Evolutionary conservation across 2,329 filamentous ascomycete species (phyloP).

Genomic region (Colletotrichum tamarilloi): DNA sequence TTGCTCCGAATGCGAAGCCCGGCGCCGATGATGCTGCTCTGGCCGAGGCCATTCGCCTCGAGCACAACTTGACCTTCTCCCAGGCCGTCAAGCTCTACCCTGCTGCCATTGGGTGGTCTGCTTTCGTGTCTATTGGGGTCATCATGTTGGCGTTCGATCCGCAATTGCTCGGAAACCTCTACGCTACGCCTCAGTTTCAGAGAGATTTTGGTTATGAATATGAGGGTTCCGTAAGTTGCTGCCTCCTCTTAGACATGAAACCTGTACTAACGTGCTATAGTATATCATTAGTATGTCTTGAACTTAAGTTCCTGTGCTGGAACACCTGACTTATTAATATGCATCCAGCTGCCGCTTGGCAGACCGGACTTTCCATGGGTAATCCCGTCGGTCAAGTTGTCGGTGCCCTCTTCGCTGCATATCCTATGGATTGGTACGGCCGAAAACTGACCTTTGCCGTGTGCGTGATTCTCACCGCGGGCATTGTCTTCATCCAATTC

Average conservation of each 20-base stretch:
- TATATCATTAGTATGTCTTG: constrained; percentile 47
- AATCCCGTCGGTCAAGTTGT: constrained; percentile 68
- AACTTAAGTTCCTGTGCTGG: neutral
- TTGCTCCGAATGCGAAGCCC: constrained; percentile 6
- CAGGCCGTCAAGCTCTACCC: constrained; percentile 57
- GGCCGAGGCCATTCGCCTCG: constrained; percentile 51
- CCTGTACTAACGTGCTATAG: constrained; percentile 17
- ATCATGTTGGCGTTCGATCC: constrained; percentile 74
- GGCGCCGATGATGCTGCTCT: constrained; percentile 38
- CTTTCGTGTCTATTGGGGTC: constrained; percentile 69
- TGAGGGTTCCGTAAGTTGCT: constrained; percentile 46
- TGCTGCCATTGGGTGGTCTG: constrained; percentile 63
- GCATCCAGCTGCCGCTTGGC: constrained; percentile 53
- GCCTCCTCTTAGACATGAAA: neutral
- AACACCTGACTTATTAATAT: neutral
- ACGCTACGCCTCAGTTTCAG: constrained; percentile 68
- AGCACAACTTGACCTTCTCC: constrained; percentile 50
- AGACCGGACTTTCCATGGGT: constrained; percentile 61
- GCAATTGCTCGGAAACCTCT: constrained; percentile 72
- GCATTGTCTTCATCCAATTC: constrained; percentile 71
- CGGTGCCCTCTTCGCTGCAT: constrained; percentile 61
- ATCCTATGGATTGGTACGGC: constrained; percentile 58
- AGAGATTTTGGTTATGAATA: constrained; percentile 65
- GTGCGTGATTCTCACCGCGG: constrained; percentile 58
- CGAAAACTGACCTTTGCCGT: constrained; percentile 56